Base-by-base conservation (phyloP, 306 rosid genomes). In the Malus fusca region DNA sequence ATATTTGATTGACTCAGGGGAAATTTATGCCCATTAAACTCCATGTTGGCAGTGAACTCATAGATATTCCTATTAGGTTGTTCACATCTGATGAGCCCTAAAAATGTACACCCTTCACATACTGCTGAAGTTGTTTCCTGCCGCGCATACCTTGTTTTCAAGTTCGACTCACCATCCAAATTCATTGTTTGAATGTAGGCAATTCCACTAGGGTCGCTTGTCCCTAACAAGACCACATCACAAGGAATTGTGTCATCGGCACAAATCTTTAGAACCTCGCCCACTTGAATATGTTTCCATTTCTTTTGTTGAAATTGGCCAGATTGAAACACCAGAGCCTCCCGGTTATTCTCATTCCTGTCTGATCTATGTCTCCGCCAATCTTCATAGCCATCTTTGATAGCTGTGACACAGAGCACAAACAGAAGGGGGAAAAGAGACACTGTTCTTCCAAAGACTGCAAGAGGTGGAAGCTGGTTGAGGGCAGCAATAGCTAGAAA, bases 181-280 rank as follows among this genome's bases (percentile, higher is more conserved):
- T 96, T 96, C 97, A 92, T 92, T 3, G 99, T 96, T 84, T 92
- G 99, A 75, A 96, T 90, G 75, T 92, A 96, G 70, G 98, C 98
- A 76, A 96, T 89, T 70, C 99, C 99, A 75, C 96, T 96, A 14
- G 87, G 92, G 79, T 96, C 99, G 79, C 99, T 96, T n/a, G 97
- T 88, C 76, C 97, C 97, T 80, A 96, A 76, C 88, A 96, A 80
- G n/a, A 96, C 98, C 93, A 96, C 87, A 37, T 96, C 99, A 68
- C 96, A 93, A 3, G 99, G 99, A 74, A 96, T 92, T 2, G 91
- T 84, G 79, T 92, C 99, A 68, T 92, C 90, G 1, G 96, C 89
- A 69, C 79, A 84, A 46, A 96, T 89, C 86, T 92, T 88, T 59
- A 96, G 86, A 77, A 96, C 87, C 88, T 96, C 99, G 0, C 99